Conservation (phyloP, 352 stramenopile species). For the Elongisporangium prolatum region DNA sequence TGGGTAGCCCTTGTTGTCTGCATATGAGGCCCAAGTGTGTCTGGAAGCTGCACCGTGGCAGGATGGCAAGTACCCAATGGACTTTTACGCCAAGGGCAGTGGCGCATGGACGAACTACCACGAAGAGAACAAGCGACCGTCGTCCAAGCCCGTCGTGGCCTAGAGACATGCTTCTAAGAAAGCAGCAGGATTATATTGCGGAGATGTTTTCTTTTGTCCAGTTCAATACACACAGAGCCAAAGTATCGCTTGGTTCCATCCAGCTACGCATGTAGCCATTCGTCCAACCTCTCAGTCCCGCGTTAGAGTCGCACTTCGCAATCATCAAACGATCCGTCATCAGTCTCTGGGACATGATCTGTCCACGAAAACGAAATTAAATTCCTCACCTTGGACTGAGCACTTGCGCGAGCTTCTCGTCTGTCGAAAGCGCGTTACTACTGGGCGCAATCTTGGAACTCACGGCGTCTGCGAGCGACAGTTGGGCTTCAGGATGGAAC, state of each 20-base stretch:
- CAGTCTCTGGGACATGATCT: background rate
- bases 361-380: background rate
- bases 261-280: background rate
- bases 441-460: conserved; percentile 2
- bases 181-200: background rate
- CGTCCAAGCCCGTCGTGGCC: conserved; percentile 5
- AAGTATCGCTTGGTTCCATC: background rate
- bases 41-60: conserved; percentile 87
- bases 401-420: conserved; percentile 35
- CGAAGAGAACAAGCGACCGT: conserved; percentile 30
- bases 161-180: conserved; percentile 1
- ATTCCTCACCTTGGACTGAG: conserved; percentile 47
- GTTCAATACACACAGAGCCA: conserved; percentile 6
- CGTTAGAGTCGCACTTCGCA: background rate
- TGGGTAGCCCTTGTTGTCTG: conserved; percentile 89
- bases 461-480: conserved; percentile 5
- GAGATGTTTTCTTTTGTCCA: conserved; percentile 7
- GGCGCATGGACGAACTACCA: conserved; percentile 98
- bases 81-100: conserved; percentile 97
- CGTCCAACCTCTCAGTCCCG: background rate
- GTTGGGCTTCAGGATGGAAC: conserved; percentile 59
- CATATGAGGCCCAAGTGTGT: conserved; percentile 97
- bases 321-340: background rate
- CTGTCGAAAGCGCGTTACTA: conserved; percentile 8
- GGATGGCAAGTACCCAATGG: conserved; percentile 96